Base-by-base conservation (phyloP, 768 basidiomycete genomes). In the Lactarius hengduanensis region DNA sequence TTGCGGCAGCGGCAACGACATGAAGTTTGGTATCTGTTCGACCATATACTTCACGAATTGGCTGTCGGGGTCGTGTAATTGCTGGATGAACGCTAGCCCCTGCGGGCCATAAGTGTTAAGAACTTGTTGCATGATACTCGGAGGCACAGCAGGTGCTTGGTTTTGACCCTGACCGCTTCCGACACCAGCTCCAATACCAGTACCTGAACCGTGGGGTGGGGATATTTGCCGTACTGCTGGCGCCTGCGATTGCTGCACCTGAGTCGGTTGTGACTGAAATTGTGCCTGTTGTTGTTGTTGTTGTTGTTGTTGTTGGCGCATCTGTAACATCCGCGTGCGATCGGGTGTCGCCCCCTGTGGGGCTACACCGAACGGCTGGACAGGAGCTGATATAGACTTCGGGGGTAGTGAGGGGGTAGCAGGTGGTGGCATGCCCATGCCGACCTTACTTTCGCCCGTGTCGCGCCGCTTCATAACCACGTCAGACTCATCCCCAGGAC, bases 401-500 rank as follows among this genome's bases (percentile, higher is more conserved):
- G 65, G 26, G 30, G 50, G 59, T 18, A 59, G 38, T 5, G 67
- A 41, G 40, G 67, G 63, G 2, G 60, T 63, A 16, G 65, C 57
- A 4, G 66, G 69, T 26, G 73, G 73, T 22, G 75, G 75, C 71
- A 72, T 76, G 34, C 71, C 74, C 11, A 76, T 77, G 50, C 73
- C 75, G 56, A 71, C 66, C 71, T 86, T 87, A 50, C 76, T 77
- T 68, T 91, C 89, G 40, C 90, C 90, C 0, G 85, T 86, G 71
- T 91, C 87, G 22, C 86, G 81, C 20, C 90, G 82, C 74, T 92
- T 91, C 74, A 81, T 83, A 47, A 78, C 77, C n/a, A 73, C 56
- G 45, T 82, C 82, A 3, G 72, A 66, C 57, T 89, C 88, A 16
- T 86, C 86, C 3, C 22, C 50, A 22, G 82, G 74, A 45, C 89